Evolutionary conservation across 176 grass and related monocot genomes (phyloP).

Genomic region (Oryza longistaminata): DNA sequence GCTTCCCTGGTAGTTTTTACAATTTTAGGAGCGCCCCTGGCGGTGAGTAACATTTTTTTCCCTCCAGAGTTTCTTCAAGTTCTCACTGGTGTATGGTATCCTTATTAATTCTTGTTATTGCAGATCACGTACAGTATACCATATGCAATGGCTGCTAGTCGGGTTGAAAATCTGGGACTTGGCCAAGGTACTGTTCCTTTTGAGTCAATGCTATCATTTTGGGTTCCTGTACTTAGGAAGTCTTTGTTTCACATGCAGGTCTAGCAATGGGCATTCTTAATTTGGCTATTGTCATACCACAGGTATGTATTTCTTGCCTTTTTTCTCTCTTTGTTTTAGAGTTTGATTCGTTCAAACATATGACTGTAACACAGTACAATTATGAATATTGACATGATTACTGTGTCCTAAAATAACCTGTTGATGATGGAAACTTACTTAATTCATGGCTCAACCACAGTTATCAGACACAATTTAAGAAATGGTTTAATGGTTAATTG

Average conservation of each 20-base stretch:
- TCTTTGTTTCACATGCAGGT: slow-evolving; percentile 48
- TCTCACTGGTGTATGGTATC: background rate
- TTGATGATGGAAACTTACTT: background rate
- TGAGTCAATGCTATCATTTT: slow-evolving; percentile 15
- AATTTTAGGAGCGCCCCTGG: slow-evolving; percentile 75
- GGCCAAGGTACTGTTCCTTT: slow-evolving; percentile 67
- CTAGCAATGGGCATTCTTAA: slow-evolving; percentile 96
- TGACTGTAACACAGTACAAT: background rate
- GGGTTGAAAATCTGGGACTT: slow-evolving; percentile 83
- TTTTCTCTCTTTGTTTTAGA: background rate
- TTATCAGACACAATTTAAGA: background rate
- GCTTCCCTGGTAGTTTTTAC: slow-evolving; percentile 77
- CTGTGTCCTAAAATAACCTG: background rate
- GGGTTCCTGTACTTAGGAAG: slow-evolving; percentile 13
- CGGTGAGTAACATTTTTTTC: slow-evolving; percentile 49
- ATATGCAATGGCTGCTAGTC: slow-evolving; percentile 85
- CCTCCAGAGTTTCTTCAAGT: background rate
- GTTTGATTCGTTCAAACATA: background rate
- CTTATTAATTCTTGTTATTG: slow-evolving; percentile 44
- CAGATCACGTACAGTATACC: slow-evolving; percentile 99
- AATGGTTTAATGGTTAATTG: background rate
- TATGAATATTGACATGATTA: background rate
- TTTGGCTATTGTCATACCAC: slow-evolving; percentile 90
- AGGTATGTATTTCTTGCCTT: slow-evolving; percentile 53
- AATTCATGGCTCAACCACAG: background rate